These are phyloP conservation scores for Cladophialophora yegresii DNA, from an alignment of 2,329 filamentous ascomycete genomes.

Conservation along the genomic window DNA sequence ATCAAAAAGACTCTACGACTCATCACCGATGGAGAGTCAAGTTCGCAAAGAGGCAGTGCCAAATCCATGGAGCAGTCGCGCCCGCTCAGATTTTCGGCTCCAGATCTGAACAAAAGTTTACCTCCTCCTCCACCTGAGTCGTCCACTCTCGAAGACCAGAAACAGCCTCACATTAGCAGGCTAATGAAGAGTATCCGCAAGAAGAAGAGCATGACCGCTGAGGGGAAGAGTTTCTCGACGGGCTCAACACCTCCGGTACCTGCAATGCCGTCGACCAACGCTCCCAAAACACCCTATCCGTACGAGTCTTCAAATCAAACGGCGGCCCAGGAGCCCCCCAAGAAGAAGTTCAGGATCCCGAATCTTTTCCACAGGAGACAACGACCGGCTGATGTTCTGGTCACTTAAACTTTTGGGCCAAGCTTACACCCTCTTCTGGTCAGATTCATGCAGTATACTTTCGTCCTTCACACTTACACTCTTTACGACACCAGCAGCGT, in stretches of 20 bases:
- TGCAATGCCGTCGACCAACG: conserved; percentile 5
- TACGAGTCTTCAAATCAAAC: conserved; percentile 3
- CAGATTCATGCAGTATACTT: not conserved
- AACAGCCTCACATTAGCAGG: conserved; percentile 29
- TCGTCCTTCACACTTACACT: conserved; percentile 5
- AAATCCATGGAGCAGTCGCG: conserved; percentile 24
- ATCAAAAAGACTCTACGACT: conserved; percentile 27
- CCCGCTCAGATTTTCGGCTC: conserved; percentile 18
- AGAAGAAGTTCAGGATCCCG: conserved; percentile 26
- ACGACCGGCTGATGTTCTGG: conserved; percentile 27
- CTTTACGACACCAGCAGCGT: conserved; percentile 19
- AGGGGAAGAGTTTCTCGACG: conserved; percentile 21
- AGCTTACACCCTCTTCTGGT: not conserved
- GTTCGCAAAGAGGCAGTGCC: conserved; percentile 17
- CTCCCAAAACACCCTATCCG: conserved; percentile 7
- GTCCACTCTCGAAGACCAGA: conserved; percentile 17
- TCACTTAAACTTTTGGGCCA: conserved; percentile 14
- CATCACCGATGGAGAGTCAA: conserved; percentile 20
- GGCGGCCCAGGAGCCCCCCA: conserved; percentile 13
- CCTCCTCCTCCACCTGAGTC: conserved; percentile 26
- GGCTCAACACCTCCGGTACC: conserved; percentile 18
- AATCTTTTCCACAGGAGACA: conserved; percentile 25
- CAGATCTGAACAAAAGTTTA: conserved; percentile 32
- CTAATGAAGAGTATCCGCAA: conserved; percentile 32
- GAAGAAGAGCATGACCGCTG: conserved; percentile 30